These are phyloP conservation scores for Cunninghamia lanceolata DNA, from an alignment of 75 land plant species.

Conservation along the genomic window DNA sequence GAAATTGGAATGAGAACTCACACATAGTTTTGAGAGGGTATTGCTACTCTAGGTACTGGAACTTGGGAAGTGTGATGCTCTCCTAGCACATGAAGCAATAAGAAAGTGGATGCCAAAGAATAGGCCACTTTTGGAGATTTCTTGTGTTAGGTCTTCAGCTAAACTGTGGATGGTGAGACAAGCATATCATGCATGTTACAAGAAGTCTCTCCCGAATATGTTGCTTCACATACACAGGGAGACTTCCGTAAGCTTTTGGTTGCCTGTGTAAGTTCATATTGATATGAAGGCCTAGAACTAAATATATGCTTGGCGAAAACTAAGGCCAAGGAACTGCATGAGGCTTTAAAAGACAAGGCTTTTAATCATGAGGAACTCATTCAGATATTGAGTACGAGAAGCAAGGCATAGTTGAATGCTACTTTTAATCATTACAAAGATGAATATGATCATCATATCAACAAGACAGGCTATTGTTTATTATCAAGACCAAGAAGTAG, in stretches of 20 bases:
- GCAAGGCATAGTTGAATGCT: slow-evolving; percentile 68
- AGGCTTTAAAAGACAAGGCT: slow-evolving; percentile 31
- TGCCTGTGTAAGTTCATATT: slow-evolving; percentile 42
- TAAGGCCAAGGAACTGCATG: slow-evolving; percentile 67
- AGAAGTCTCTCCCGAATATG: slow-evolving; percentile 66
- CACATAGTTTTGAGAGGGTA: no score
- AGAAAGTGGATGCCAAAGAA: slow-evolving; percentile 42
- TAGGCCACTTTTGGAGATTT: slow-evolving; percentile 52
- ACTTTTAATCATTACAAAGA: slow-evolving; percentile 65
- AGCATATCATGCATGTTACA: slow-evolving; percentile 62
- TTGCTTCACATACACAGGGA: slow-evolving; percentile 51
- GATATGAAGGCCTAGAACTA: slow-evolving; percentile 63
- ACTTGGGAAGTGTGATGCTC: slow-evolving; percentile 77
- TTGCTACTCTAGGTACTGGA: no score
- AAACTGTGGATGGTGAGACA: slow-evolving; percentile 43
- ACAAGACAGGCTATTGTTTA: no score
- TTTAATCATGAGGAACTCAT: slow-evolving; percentile 52
- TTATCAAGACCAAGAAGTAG: no score
- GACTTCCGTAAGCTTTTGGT: slow-evolving; percentile 71
- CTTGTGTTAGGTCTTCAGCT: slow-evolving; percentile 46
- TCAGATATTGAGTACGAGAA: slow-evolving; percentile 71
- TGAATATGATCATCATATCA: slow-evolving; percentile 54
- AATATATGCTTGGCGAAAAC: slow-evolving; percentile 44
- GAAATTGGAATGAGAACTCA: no score
- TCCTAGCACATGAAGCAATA: slow-evolving; percentile 45